Evolutionary conservation across 805 yeast species (phyloP).

Genomic region (Ogataea angusta): DNA sequence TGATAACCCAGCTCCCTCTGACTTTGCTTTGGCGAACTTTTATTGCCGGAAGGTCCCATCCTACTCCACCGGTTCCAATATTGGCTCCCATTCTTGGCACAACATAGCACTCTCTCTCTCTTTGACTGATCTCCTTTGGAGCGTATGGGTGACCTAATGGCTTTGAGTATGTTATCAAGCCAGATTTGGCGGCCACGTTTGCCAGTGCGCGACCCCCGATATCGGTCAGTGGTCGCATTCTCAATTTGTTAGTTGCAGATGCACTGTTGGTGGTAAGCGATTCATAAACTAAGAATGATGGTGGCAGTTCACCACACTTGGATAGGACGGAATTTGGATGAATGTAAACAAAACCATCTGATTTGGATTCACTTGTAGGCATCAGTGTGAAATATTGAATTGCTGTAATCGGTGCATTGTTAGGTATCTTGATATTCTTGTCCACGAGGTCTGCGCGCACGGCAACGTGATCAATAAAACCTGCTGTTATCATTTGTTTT

Average conservation of each 20-base stretch:
- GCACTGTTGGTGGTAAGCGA: constrained; percentile 56
- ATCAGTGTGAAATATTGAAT: constrained; percentile 65
- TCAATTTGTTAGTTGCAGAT: constrained; percentile 40
- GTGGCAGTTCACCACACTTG: constrained; percentile 65
- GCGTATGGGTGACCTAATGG: constrained; percentile 91
- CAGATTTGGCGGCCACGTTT: constrained; percentile 70
- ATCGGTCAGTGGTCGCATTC: constrained; percentile 77
- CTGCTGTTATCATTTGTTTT: constrained; percentile 90
- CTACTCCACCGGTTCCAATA: constrained; percentile 77
- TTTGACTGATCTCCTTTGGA: constrained; percentile 61
- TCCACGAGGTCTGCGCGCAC: constrained; percentile 74
- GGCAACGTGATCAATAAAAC: constrained; percentile 88
- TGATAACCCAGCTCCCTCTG: constrained; percentile 63
- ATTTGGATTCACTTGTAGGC: constrained; percentile 34
- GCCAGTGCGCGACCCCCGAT: constrained; percentile 72
- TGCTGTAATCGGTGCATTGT: constrained; percentile 52
- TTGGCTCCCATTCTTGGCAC: constrained; percentile 87
- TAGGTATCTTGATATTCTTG: constrained; percentile 56
- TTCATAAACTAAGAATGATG: constrained; percentile 72
- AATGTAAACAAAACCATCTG: constrained; percentile 63
- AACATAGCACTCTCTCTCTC: constrained; percentile 82
- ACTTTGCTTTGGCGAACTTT: constrained; percentile 70
- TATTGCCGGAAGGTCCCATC: constrained; percentile 86
- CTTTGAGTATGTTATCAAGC: constrained; percentile 78
- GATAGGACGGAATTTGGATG: constrained; percentile 74